Evolutionary conservation across 345 rosid genomes (phyloP), one percentile per base, ranked within the genome.

Genomic region (Salix koriyanagi): DNA sequence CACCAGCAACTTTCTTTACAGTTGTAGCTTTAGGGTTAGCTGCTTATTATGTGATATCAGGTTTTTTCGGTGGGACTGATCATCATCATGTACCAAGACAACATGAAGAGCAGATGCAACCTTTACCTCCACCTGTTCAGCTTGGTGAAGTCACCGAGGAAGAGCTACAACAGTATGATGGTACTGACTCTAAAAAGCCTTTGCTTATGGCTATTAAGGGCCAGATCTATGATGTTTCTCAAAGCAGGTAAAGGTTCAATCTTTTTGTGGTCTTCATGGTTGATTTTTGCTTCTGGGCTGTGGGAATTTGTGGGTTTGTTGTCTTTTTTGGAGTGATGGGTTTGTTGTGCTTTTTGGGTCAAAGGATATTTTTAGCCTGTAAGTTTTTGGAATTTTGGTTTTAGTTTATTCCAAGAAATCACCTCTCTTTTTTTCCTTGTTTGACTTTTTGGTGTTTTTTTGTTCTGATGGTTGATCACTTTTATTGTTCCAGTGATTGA

Each of bases 221-320:
- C 56, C 99, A 96, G 99, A 96, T 96, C 95, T 96, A 94, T 75
- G 99, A 96, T 77, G 97, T 96, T 15, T 91, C 99, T 0, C 97
- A 89, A 77, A 92, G 98, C 98, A 94, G 98, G 98, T 96, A 25
- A 28, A 36, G 54, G 44, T 8, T 5, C 30, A 25, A 70, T 6
- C 44, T 68, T 73, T 74, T 5, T 60, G 64, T 16, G 7, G 6
- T 28, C 6, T 25, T 32, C 16, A 13, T 58, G 15, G 61, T 9
- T n/a, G 66, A 14, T 36, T 67, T 6, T 12, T 12, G 2, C n/a
- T 61, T 77, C n/a, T 14, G 34, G 7, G 41, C 1, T 56, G 50
- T 21, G n/a, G 0, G 14, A 6, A 58, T 6, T 75, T 67, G 6
- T 16, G 69, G 48, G 64, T 54, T 26, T 64, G 8, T 13, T 73